Percentiles rank a stretch among this genome's conserved stretches.
Conservation (phyloP, 2,329 filamentous ascomycete species). For the Botrytis porri region DNA sequence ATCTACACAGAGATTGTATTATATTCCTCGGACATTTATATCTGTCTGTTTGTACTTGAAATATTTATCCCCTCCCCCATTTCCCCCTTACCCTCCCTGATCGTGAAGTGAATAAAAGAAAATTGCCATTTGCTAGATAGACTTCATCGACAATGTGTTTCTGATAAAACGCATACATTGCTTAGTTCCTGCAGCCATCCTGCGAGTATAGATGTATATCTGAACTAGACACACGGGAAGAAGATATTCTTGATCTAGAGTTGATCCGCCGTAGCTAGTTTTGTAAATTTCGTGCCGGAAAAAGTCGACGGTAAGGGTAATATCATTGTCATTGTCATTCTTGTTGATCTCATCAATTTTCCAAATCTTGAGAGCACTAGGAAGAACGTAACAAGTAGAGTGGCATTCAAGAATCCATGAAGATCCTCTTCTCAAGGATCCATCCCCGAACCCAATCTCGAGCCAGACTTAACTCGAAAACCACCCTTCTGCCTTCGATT, state of each 20-base stretch:
- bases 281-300: rapidly evolving
- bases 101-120: background rate
- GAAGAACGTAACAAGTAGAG: too few species aligned
- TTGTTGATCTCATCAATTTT: background rate
- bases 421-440: background rate
- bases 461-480: background rate
- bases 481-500: too few species aligned
- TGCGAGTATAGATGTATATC: background rate
- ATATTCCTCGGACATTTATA: too few species aligned
- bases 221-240: too few species aligned
- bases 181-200: background rate
- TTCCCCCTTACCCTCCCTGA: background rate
- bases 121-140: background rate
- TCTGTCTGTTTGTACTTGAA: too few species aligned
- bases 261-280: background rate
- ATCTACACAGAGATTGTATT: too few species aligned
- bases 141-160: background rate
- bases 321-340: background rate
- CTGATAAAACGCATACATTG: background rate
- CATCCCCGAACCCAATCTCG: background rate
- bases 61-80: background rate
- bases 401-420: too few species aligned
- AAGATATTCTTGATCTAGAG: background rate
- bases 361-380: background rate
- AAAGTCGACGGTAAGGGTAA: background rate